Conservation (phyloP, 2,329 filamentous ascomycete genomes). For the Neoscytalidium dimidiatum region DNA sequence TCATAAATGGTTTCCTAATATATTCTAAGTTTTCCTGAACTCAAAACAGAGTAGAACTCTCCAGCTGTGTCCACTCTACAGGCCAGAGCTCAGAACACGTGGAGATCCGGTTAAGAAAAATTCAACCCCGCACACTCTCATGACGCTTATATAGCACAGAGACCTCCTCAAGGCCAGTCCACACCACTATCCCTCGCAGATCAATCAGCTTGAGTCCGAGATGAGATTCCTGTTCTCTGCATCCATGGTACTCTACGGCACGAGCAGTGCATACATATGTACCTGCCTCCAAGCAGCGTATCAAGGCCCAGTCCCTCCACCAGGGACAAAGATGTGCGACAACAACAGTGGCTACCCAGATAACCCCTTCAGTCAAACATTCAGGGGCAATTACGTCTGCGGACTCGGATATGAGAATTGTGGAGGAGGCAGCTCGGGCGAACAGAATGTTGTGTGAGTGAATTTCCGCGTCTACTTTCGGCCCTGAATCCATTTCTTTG, state of each 20-base stretch:
- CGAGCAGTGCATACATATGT: neutral
- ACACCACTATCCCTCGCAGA: too few species aligned
- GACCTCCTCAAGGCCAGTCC: too few species aligned
- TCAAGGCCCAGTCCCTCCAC: neutral
- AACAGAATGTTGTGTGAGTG: neutral
- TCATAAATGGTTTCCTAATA: too few species aligned
- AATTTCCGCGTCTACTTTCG: neutral
- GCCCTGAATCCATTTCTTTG: neutral
- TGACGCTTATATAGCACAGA: too few species aligned
- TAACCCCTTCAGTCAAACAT: neutral
- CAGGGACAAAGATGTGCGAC: neutral
- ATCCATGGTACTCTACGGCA: neutral
- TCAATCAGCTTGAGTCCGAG: neutral
- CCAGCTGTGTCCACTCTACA: too few species aligned
- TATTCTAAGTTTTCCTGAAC: too few species aligned
- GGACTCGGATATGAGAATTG: neutral
- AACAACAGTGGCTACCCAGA: neutral
- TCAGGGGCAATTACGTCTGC: neutral
- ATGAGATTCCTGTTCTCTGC: neutral
- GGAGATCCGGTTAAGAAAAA: too few species aligned
- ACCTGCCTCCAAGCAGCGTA: neutral
- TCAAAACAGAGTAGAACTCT: too few species aligned
- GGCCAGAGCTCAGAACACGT: too few species aligned
- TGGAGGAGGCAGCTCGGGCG: neutral
- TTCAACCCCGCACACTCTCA: too few species aligned